These are phyloP conservation scores for Linum trigynum DNA, from an alignment of 345 rosid genomes.

Conservation along the genomic window DNA sequence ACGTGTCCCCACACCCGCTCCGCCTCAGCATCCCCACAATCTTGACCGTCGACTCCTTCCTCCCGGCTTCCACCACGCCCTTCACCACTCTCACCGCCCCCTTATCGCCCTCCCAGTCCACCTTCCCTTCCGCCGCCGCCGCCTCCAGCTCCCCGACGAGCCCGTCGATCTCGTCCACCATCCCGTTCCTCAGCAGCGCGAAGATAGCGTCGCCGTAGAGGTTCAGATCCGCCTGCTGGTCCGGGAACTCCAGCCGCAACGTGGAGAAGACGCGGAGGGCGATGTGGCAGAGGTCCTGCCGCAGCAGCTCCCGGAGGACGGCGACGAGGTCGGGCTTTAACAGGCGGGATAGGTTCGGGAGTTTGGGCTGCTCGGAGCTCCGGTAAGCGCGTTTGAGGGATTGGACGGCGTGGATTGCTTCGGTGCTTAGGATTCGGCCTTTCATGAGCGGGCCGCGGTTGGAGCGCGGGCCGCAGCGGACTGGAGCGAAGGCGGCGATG, in stretches of 20 bases:
- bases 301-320: slow-evolving; percentile 69
- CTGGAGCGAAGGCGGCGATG: slow-evolving; percentile 3
- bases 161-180: slow-evolving; percentile 43
- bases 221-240: slow-evolving; percentile 27
- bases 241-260: slow-evolving; percentile 51
- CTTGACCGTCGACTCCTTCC: slow-evolving; percentile 65
- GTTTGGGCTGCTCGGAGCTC: slow-evolving; percentile 14
- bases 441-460: slow-evolving; percentile 80
- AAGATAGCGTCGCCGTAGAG: slow-evolving; percentile 53
- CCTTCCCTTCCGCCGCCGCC: slow-evolving; percentile 10
- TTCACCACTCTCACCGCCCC: slow-evolving; percentile 42
- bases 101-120: slow-evolving; percentile 38
- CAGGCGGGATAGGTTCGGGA: slow-evolving; percentile 68
- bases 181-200: slow-evolving; percentile 43
- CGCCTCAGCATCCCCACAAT: slow-evolving; percentile 54
- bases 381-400: slow-evolving; percentile 58
- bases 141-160: slow-evolving; percentile 42
- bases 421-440: slow-evolving; percentile 72
- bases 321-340: slow-evolving; percentile 57
- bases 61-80: slow-evolving; percentile 48
- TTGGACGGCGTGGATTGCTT: slow-evolving; percentile 90
- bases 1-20: slow-evolving; percentile 50
- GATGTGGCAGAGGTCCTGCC: slow-evolving; percentile 58
- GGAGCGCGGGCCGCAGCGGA: slow-evolving; percentile 63
- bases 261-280: slow-evolving; percentile 66